Conservation (phyloP, 2,329 filamentous ascomycete species). For the Aspergillus texensis region DNA sequence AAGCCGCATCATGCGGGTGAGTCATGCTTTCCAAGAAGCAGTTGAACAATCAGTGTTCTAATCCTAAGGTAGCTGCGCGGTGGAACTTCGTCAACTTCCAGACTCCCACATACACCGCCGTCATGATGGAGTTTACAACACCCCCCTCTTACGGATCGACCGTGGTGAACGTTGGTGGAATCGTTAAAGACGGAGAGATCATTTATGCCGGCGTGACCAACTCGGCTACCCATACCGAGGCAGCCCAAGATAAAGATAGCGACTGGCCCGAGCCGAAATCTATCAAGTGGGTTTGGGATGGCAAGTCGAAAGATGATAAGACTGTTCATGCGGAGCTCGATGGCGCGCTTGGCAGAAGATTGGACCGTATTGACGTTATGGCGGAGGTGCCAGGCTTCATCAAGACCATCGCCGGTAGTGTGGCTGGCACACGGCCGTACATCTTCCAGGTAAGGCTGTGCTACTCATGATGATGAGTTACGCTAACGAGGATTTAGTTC, state of each 20-base stretch:
- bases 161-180: slow-evolving; percentile 77
- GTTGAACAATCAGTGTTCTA: slow-evolving; percentile 1
- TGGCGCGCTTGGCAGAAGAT: slow-evolving; percentile 66
- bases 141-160: slow-evolving; percentile 90
- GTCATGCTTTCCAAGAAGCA: slow-evolving; percentile 19
- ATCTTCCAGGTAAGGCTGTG: slow-evolving; percentile 79
- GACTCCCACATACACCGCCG: slow-evolving; percentile 78
- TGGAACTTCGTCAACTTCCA: slow-evolving; percentile 98
- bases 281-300: slow-evolving; percentile 76
- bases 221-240: slow-evolving; percentile 68
- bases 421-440: slow-evolving; percentile 91
- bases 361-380: slow-evolving; percentile 93
- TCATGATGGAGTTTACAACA: slow-evolving; percentile 96
- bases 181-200: slow-evolving; percentile 80
- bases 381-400: slow-evolving; percentile 93
- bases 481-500: slow-evolving; percentile 59
- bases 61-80: slow-evolving; percentile 60
- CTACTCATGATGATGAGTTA: slow-evolving; percentile 3
- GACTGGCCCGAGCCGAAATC: slow-evolving; percentile 86
- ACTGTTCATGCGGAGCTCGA: slow-evolving; percentile 70
- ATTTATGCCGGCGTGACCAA: slow-evolving; percentile 70
- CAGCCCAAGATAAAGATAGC: slow-evolving; percentile 72
- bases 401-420: slow-evolving; percentile 86
- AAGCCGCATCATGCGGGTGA: slow-evolving; percentile 93
- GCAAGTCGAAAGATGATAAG: slow-evolving; percentile 76